Evolutionary conservation across 2,329 filamentous ascomycete species (phyloP), one percentile per base, ranked within the genome.

Genomic region (Tolypocladium pustulatum): DNA sequence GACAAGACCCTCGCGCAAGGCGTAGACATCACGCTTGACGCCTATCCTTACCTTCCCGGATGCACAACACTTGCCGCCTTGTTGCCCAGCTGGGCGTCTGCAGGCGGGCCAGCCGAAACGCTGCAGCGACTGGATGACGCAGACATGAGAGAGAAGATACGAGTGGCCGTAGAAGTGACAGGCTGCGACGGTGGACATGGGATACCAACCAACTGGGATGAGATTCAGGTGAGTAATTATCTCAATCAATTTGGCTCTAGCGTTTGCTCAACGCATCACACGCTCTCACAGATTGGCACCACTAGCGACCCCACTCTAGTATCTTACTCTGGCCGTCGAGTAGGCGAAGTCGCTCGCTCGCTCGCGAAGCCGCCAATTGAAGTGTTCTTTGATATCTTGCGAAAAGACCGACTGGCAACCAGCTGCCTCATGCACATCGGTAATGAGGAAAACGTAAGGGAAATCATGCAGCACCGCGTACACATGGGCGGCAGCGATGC

Each of bases 161-260:
- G 62, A 6, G 54, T 65, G 7, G 65, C 62, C 3, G 57, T 66
- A 8, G 65, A 66, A 43, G 63, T 62, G 8, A 65, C 59, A 38
- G 65, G 65, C 3, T 66, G 64, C n/a, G 65, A 66, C 22, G 64
- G 65, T 17, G 65, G 65, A 0, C 65, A 66, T n/a, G 65, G 65
- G n/a, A 66, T 66, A 36, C 65, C 65, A 7, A 66, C 65, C 10
- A 66, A 65, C 53, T 66, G 65, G 65, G 65, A 65, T 17, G 65
- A 65, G 41, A 66, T 66, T 34, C 65, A 66, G 55, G 63, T 64
- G 13, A 8, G 43, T 54, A 6, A 27, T 12, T 46, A n/a, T 6
- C 30, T 22, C 22, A 30, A 27, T 53, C 9, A 7, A 22, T n/a
- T 4, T 8, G 30, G 8, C 30, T 13, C 20, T 36, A 34, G 30